phyloP scores from a whole-genome alignment of 768 basidiomycete species.

The Sarcodon sp. region DNA sequence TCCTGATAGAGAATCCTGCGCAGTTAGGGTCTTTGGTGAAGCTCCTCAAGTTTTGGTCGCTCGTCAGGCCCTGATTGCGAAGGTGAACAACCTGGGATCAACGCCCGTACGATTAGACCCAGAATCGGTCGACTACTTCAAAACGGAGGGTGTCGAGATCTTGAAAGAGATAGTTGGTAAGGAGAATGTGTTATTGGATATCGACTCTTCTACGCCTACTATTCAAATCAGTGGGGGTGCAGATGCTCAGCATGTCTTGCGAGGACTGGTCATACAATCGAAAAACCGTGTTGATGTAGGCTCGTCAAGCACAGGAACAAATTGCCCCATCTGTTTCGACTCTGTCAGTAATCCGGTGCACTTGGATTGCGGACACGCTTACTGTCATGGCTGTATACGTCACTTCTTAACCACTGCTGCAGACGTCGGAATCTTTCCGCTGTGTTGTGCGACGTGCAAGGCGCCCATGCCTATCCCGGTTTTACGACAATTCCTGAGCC shows the following conservation, averaged over 20 bases:
- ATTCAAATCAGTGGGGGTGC: not conserved
- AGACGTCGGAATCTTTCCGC: conserved; percentile 21
- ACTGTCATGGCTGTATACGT: conserved; percentile 34
- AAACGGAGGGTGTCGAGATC: not conserved
- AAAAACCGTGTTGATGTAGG: conserved; percentile 1
- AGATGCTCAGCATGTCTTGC: not conserved
- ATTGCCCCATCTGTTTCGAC: conserved; percentile 46
- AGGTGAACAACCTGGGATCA: not conserved
- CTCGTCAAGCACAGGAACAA: conserved; percentile 3
- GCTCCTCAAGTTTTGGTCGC: not conserved
- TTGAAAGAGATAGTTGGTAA: not conserved
- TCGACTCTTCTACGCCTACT: not conserved
- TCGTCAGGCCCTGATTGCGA: not conserved
- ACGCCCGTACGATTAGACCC: not conserved
- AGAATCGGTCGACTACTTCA: not conserved
- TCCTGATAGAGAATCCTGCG: not conserved
- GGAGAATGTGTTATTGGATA: not conserved
- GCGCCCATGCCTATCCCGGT: conserved; percentile 8
- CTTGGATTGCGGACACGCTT: conserved; percentile 35
- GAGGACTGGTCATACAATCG: not conserved
- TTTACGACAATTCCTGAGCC: conserved; percentile 8
- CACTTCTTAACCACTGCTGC: conserved; percentile 31
- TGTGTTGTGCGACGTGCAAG: conserved; percentile 13
- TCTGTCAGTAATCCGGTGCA: conserved; percentile 24
- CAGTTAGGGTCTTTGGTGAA: not conserved